phyloP scores from a whole-genome alignment of 768 basidiomycete species.

The Xerocomellus chrysenteron region DNA sequence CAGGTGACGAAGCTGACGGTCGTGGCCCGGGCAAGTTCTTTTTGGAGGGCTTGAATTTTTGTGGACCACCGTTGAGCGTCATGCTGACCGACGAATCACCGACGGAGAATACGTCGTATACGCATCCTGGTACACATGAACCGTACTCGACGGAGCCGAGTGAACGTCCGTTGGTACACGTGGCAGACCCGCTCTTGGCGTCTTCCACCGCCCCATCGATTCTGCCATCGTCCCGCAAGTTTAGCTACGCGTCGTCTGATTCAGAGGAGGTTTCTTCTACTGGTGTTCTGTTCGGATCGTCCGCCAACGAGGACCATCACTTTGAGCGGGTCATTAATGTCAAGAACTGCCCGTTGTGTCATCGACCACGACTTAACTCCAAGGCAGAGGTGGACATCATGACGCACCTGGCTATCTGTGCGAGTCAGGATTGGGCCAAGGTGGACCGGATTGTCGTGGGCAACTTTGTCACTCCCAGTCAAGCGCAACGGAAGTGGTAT shows the following conservation, averaged over 20 bases:
- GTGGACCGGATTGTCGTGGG: slow-evolving; percentile 89
- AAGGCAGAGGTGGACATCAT: slow-evolving; percentile 94
- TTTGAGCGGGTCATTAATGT: slow-evolving; percentile 93
- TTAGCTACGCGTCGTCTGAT: slow-evolving; percentile 47
- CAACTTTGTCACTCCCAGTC: slow-evolving; percentile 90
- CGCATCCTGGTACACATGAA: slow-evolving; percentile 13
- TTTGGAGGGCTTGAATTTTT: slow-evolving; percentile 61
- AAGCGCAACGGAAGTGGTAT: slow-evolving; percentile 98
- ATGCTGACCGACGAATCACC: slow-evolving; percentile 32
- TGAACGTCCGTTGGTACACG: slow-evolving; percentile 42
- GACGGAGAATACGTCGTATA: slow-evolving; percentile 17
- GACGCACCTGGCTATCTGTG: slow-evolving; percentile 96
- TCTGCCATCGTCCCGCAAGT: slow-evolving; percentile 25
- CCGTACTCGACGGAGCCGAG: slow-evolving; percentile 45
- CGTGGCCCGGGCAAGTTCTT: slow-evolving; percentile 38
- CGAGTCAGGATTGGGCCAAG: slow-evolving; percentile 87
- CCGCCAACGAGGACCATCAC: slow-evolving; percentile 32
- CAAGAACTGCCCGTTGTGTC: slow-evolving; percentile 91
- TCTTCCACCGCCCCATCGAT: slow-evolving; percentile 9
- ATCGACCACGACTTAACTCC: slow-evolving; percentile 77
- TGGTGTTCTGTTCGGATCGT: slow-evolving; percentile 1
- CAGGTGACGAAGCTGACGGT: slow-evolving; percentile 37
- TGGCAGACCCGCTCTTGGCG: slow-evolving; percentile 28
- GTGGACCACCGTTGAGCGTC: slow-evolving; percentile 45
- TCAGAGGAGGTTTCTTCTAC: slow-evolving; percentile 38